Evolutionary conservation across 2,329 filamentous ascomycete species (phyloP).

Genomic region (Claviceps pazoutovae): DNA sequence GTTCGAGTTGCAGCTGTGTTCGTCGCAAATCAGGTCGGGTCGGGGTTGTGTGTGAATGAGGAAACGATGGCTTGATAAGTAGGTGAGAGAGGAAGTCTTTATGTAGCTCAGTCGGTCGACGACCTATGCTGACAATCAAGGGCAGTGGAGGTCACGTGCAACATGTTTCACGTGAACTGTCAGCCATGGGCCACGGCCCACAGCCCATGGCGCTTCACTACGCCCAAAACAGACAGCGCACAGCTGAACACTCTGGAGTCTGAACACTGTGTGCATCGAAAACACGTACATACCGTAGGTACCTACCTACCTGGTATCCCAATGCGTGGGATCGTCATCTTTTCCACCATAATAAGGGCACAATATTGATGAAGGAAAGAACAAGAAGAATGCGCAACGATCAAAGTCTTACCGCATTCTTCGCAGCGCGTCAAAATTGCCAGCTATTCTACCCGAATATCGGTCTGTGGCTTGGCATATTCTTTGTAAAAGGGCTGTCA

Average conservation of each 20-base stretch:
- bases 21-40: background rate
- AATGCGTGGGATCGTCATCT: no score
- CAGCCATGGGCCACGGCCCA: background rate
- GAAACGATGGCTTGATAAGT: background rate
- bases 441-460: no score
- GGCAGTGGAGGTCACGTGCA: slow-evolving; percentile 1
- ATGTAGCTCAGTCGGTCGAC: background rate
- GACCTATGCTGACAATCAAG: background rate
- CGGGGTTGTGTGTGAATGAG: background rate
- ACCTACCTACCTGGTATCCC: no score
- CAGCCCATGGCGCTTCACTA: background rate
- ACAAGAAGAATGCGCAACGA: no score
- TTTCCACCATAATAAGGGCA: no score
- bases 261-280: no score
- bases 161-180: background rate
- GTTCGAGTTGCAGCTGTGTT: background rate
- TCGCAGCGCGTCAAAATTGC: no score
- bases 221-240: background rate
- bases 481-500: no score
- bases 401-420: no score
- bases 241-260: background rate
- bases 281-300: no score
- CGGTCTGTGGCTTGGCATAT: no score
- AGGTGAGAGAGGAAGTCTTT: background rate
- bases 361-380: no score